Base-by-base conservation (phyloP, 2,329 filamentous ascomycete genomes). In the Colletotrichum australisinense region DNA sequence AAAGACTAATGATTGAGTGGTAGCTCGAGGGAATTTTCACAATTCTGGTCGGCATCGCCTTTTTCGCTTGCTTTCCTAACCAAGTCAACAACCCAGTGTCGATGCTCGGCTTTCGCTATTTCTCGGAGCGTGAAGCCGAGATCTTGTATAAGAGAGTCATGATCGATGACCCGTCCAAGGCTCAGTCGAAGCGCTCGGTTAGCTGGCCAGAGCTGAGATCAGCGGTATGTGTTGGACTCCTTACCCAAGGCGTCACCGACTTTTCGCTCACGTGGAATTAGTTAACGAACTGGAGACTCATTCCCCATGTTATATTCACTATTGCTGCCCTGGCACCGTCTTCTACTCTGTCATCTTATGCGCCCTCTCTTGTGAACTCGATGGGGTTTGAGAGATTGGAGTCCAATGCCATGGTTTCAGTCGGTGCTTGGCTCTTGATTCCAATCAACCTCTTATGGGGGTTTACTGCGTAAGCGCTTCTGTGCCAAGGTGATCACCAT, bases 21-120 rank as follows among this genome's bases (percentile, higher is more conserved):
- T 38, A 82, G 80, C 67, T 83, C 22, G 82, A 84, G 72, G 83
- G 83, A 2, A 76, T 83, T 5, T 80, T 84, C 38, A 84, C 83
- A 19, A 74, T 84, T 1, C 63, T 79, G 5, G 78, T 80, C 35
- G 81, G 80, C 16, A 55, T 82, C 28, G 56, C 78, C 8, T 83
- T 83, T 63, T 67, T 82, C 24, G 57, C 71, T 7, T 71, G 79
- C 26, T 82, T 84, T 57, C 82, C 82, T 1, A 73, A 76, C 8
- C 75, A 76, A 30, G 69, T 78, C 9, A 71, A 59, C 55, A 79
- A 80, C 11, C 81, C 81, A 0, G 77, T 80, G 1, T 83, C 80
- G 0, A 63, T 82, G 22, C 32, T 81, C 1, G 78, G 79, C 2
- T 57, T 79, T 30, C 76, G 77, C 7, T 79, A 79, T 67, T 84